Base-by-base conservation (phyloP, 1,284 basidiomycete genomes). In the Sanghuangporus weigelae region DNA sequence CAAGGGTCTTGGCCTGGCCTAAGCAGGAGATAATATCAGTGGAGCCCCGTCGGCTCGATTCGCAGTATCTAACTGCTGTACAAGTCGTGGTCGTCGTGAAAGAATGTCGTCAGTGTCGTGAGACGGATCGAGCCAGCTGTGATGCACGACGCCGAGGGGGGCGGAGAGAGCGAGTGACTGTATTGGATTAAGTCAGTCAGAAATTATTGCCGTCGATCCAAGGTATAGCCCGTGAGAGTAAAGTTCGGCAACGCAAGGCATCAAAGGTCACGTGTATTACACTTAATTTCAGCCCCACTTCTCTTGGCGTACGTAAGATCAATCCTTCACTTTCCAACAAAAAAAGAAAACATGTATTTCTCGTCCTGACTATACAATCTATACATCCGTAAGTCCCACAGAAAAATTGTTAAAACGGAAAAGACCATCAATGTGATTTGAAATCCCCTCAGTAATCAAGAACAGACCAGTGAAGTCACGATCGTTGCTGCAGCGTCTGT, bases 301-400 rank as follows among this genome's bases (percentile, higher is more conserved):
- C 3, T n/a, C 53, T 54, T 54, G 35, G 53, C 53, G 10, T 8
- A n/a, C 21, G 8, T 4, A 35, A 16, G 8, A 39, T 4, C 35
- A 21, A 36, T 8, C 42, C n/a, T 26, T 48, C 23, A 23, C 10
- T 21, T 19, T 16, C 44, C 42, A 44, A 46, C 44, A 46, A n/a
- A n/a, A 42, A 48, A 57, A 39, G 55, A 38, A 62, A 62, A 26
- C 40, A 50, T 53, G 16, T 51, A 19, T 48, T 36, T 42, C 53
- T 62, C 56, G 51, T 49, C 38, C 44, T 26, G 58, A 59, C 63
- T 65, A 65, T 53, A 39, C 58, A 26, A 59, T 44, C 49, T 50
- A 59, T 48, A 51, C 23, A 6, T 19, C 12, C 55, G 60, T 7
- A 42, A 11, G 36, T 38, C 21, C 46, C 49, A 42, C 10, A 38